A percentile compares a stretch with the other conserved stretches of the same genome.
phyloP scores from a whole-genome alignment of 768 basidiomycete genomes.

The Leucosporidium creatinivorum region DNA sequence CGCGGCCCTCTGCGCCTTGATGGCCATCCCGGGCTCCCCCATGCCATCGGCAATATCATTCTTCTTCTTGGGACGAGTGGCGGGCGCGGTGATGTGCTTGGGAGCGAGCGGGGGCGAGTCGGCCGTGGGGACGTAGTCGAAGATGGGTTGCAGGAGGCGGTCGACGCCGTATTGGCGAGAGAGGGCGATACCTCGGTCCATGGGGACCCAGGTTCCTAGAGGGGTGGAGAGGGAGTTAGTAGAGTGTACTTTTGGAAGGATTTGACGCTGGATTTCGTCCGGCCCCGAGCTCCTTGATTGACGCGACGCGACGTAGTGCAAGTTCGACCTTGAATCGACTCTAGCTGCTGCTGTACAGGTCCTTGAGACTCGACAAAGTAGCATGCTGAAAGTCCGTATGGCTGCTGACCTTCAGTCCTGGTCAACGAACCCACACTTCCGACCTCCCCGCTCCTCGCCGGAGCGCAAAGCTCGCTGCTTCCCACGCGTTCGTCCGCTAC shows the following conservation, averaged over 20 bases:
- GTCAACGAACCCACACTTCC: too few species aligned
- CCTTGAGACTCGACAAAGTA: too few species aligned
- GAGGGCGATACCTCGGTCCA: constrained; percentile 75
- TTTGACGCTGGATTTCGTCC: too few species aligned
- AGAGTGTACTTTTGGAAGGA: too few species aligned
- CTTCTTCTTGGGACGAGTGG: constrained; percentile 39
- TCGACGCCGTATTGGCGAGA: constrained; percentile 93
- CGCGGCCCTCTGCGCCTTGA: constrained; percentile 2
- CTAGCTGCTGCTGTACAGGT: too few species aligned
- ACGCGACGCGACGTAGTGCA: constrained; percentile 2
- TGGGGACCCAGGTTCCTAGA: constrained; percentile 95
- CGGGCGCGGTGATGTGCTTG: constrained; percentile 79
- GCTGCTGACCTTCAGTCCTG: too few species aligned
- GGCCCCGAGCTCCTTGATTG: too few species aligned
- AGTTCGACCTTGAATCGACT: neutral
- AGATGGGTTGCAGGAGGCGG: constrained; percentile 73
- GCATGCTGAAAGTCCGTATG: too few species aligned
- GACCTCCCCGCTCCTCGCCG: too few species aligned
- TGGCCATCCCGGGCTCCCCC: constrained; percentile 9
- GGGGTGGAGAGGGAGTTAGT: neutral
- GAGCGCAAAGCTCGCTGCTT: too few species aligned
- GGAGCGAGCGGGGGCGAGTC: constrained; percentile 85
- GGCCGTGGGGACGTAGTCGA: constrained; percentile 84
- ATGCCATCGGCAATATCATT: constrained; percentile 26
- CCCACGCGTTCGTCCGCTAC: neutral